Evolutionary conservation across 192 early-diverging fungal genomes (phyloP).

Genomic region (Backusella liffmaniae): DNA sequence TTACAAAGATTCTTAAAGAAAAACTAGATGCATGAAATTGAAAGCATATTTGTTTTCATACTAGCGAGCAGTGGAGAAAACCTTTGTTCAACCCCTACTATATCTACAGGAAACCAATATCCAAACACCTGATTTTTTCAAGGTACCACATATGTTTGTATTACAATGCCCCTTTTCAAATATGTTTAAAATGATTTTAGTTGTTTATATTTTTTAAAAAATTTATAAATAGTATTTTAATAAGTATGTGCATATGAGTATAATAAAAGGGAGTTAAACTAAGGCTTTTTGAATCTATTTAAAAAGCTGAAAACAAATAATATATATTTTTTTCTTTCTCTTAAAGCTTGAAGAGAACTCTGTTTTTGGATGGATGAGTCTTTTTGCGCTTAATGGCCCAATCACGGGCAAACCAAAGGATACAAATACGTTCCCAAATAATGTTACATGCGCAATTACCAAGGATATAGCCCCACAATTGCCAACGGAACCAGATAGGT

Average conservation of each 20-base stretch:
- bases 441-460: slow-evolving; percentile 42
- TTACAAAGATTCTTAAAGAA: too few relatives aligned
- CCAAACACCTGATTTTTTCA: too few relatives aligned
- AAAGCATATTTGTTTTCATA: too few relatives aligned
- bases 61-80: too few relatives aligned
- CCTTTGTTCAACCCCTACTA: too few relatives aligned
- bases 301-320: neutral
- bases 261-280: neutral
- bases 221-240: slow-evolving; percentile 4
- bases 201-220: neutral
- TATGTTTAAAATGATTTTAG: too few relatives aligned
- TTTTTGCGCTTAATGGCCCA: slow-evolving; percentile 32
- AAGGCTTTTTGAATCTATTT: neutral
- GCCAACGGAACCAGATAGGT: slow-evolving; percentile 58
- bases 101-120: too few relatives aligned
- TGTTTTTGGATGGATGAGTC: slow-evolving; percentile 20
- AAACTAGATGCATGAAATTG: too few relatives aligned
- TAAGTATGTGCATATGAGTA: neutral
- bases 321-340: neutral
- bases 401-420: slow-evolving; percentile 50
- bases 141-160: too few relatives aligned
- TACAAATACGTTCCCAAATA: slow-evolving; percentile 50
- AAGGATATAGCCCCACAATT: slow-evolving; percentile 53
- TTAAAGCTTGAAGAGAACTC: slow-evolving; percentile 36
- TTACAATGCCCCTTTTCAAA: too few relatives aligned